A percentile compares a stretch with the other conserved stretches of the same genome.
phyloP scores from a whole-genome alignment of 2,329 filamentous ascomycete species.

The Aureobasidium sp. region DNA sequence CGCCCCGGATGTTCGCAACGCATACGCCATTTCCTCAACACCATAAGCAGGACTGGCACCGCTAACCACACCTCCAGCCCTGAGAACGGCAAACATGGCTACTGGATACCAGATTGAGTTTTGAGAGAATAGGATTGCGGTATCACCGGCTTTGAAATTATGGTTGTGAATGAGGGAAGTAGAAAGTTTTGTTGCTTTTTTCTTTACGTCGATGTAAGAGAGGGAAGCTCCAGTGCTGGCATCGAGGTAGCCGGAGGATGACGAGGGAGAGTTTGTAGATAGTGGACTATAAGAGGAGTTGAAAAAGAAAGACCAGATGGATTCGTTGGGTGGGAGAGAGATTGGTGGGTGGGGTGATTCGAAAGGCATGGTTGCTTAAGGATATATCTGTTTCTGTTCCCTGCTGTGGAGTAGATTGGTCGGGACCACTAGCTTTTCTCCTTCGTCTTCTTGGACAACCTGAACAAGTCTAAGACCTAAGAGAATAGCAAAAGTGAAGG shows the following conservation, averaged over 20 bases:
- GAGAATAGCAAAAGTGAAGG: neutral
- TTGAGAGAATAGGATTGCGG: conserved; percentile 52
- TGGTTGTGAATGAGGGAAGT: conserved; percentile 50
- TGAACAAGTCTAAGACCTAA: neutral
- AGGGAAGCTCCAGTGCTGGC: conserved; percentile 50
- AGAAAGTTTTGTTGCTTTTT: conserved; percentile 49
- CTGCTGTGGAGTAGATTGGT: neutral
- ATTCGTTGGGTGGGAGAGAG: conserved; percentile 41
- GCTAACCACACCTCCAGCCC: conserved; percentile 46
- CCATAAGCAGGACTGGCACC: conserved; percentile 59
- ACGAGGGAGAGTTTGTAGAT: conserved; percentile 30
- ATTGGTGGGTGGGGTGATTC: conserved; percentile 32
- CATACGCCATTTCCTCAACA: conserved; percentile 60
- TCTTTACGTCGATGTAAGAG: conserved; percentile 49
- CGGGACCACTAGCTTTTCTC: neutral
- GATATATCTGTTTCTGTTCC: neutral
- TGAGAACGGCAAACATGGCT: conserved; percentile 48
- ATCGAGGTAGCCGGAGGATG: conserved; percentile 51
- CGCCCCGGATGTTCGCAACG: conserved; percentile 47
- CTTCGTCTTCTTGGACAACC: neutral
- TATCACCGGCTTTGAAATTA: conserved; percentile 46
- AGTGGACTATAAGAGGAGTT: conserved; percentile 31
- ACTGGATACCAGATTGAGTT: conserved; percentile 60
- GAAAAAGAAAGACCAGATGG: conserved; percentile 56
- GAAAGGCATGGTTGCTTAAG: conserved; percentile 22